phyloP scores from a whole-genome alignment of 2,329 filamentous ascomycete genomes.

The Dactylellina cionopaga region DNA sequence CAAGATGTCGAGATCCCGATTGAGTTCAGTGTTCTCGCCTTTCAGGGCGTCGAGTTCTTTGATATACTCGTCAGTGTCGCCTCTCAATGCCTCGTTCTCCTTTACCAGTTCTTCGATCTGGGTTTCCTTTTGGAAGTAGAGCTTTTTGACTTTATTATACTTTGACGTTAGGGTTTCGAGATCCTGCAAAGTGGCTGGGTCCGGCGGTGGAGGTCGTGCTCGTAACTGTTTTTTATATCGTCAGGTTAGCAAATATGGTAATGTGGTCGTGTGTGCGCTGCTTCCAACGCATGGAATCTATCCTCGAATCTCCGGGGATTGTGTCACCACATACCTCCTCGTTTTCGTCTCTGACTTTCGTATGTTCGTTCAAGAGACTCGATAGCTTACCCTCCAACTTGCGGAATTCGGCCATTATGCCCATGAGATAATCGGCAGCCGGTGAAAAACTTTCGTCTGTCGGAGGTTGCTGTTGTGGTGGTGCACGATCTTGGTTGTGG shows the following conservation, averaged over 20 bases:
- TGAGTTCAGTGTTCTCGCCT: conserved; percentile 35
- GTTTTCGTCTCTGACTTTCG: conserved; percentile 51
- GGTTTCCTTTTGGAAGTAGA: conserved; percentile 51
- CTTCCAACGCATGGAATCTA: conserved; percentile 10
- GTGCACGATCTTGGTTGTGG: neutral
- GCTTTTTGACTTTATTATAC: conserved; percentile 52
- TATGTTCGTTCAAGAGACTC: conserved; percentile 37
- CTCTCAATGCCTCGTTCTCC: conserved; percentile 35
- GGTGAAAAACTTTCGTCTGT: conserved; percentile 14
- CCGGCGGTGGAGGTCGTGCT: conserved; percentile 34
- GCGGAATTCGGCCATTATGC: conserved; percentile 50
- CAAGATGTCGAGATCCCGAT: conserved; percentile 44
- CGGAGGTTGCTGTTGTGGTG: neutral
- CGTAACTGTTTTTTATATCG: conserved; percentile 9
- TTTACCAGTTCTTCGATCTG: conserved; percentile 42
- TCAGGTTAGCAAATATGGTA: neutral
- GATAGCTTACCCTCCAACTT: conserved; percentile 49
- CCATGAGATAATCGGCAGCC: conserved; percentile 45
- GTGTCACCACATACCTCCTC: conserved; percentile 46
- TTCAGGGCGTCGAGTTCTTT: conserved; percentile 27
- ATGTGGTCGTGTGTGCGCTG: neutral
- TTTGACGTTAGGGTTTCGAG: conserved; percentile 46
- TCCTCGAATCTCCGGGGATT: neutral
- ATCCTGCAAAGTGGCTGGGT: conserved; percentile 34
- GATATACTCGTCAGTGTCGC: conserved; percentile 22